phyloP scores from a whole-genome alignment of 2,329 filamentous ascomycete species.

The Blastomyces silverae region DNA sequence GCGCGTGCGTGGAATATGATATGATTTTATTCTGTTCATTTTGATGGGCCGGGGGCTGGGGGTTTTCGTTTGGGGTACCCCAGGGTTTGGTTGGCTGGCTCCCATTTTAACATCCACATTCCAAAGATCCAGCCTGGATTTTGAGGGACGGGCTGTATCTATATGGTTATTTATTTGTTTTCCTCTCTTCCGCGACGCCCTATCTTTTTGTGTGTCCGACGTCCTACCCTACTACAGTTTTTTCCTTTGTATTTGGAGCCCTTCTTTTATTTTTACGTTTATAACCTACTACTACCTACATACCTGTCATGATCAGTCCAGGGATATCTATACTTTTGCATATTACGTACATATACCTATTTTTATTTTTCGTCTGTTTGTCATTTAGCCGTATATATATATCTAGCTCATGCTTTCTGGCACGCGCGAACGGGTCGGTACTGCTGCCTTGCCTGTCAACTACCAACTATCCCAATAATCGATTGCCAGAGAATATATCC shows the following conservation, averaged over 20 bases:
- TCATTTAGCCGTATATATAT: background rate
- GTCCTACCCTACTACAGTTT: too few relatives aligned
- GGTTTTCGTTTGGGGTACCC: background rate
- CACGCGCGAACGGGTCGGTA: background rate
- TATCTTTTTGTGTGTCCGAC: too few relatives aligned
- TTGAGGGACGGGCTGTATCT: conserved; percentile 5
- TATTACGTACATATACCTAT: conserved; percentile 10
- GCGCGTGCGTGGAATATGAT: background rate
- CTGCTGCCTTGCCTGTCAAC: background rate
- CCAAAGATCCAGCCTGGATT: background rate
- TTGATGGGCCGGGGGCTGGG: too few relatives aligned
- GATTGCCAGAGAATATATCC: background rate
- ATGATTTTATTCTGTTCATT: background rate
- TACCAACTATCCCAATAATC: background rate
- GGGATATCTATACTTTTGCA: background rate
- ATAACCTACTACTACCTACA: background rate
- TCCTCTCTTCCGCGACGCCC: background rate
- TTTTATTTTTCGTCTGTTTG: background rate
- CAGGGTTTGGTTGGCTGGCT: background rate
- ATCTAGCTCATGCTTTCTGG: background rate
- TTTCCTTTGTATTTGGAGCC: too few relatives aligned
- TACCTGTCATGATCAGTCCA: background rate
- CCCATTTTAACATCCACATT: background rate
- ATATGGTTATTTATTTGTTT: background rate
- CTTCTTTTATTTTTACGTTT: background rate